Conservation (phyloP, 352 stramenopile genomes). For the Pythium insidiosum region DNA sequence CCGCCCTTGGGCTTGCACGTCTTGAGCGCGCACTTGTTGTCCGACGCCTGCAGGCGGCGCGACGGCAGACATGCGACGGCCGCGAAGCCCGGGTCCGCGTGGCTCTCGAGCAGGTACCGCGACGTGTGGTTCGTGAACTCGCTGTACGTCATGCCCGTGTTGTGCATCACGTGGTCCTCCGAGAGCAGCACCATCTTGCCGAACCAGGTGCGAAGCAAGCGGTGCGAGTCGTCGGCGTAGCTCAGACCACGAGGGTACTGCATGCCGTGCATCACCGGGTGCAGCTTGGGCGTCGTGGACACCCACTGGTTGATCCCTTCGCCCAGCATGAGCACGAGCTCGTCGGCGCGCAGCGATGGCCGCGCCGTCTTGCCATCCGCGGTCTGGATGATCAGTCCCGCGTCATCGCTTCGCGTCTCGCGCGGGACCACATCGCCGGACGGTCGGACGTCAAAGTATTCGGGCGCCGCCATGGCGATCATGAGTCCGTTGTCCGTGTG, state of each 20-base stretch:
- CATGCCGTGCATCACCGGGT: slow-evolving; percentile 70
- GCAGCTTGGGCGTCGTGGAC: slow-evolving; percentile 37
- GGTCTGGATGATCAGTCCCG: slow-evolving; percentile 58
- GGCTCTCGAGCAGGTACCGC: slow-evolving; percentile 12
- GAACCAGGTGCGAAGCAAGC: slow-evolving; percentile 47
- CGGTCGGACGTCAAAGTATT: slow-evolving; percentile 51
- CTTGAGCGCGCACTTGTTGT: slow-evolving; percentile 15
- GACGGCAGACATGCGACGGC: slow-evolving; percentile 19
- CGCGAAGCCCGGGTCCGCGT: slow-evolving; percentile 11
- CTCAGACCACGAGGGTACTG: slow-evolving; percentile 41
- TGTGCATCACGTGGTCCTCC: slow-evolving; percentile 20
- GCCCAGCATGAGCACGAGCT: slow-evolving; percentile 78
- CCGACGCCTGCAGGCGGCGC: slow-evolving; percentile 13
- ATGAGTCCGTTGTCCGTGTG: slow-evolving; percentile 73
- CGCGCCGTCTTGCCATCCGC: slow-evolving; percentile 41
- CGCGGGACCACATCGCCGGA: slow-evolving; percentile 31
- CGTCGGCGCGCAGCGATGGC: slow-evolving; percentile 49
- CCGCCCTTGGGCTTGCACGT: slow-evolving; percentile 10
- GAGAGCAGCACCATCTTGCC: slow-evolving; percentile 29
- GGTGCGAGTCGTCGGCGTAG: slow-evolving; percentile 19
- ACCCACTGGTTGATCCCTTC: slow-evolving; percentile 71
- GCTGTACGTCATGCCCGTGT: slow-evolving; percentile 20
- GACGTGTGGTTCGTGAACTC: slow-evolving; percentile 20
- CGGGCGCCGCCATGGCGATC: slow-evolving; percentile 63
- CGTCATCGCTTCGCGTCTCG: slow-evolving; percentile 45